phyloP scores from a whole-genome alignment of 768 basidiomycete species.

The Amanita thiersii region DNA sequence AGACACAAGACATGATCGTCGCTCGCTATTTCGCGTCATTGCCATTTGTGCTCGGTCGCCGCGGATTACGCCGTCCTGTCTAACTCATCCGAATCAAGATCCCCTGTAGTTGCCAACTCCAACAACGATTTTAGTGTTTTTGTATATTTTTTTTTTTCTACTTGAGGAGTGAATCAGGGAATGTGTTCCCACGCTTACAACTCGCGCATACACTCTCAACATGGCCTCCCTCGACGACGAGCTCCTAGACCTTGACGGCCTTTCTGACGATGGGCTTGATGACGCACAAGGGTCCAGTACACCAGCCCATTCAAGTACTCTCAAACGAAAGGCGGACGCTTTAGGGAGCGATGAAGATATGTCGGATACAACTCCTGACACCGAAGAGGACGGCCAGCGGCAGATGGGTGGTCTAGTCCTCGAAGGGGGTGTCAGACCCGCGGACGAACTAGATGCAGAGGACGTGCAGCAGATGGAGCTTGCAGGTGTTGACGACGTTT shows the following conservation, averaged over 20 bases:
- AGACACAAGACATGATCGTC: too few relatives aligned
- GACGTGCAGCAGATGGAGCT: conserved; percentile 95
- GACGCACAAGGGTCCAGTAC: conserved; percentile 28
- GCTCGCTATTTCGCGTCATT: too few relatives aligned
- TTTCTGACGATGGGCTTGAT: conserved; percentile 61
- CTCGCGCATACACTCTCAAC: conserved; percentile 3
- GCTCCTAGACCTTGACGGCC: conserved; percentile 83
- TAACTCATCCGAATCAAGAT: too few relatives aligned
- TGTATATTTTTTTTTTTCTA: too few relatives aligned
- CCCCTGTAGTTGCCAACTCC: too few relatives aligned
- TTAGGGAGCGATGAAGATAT: conserved; percentile 43
- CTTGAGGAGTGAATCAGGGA: not conserved
- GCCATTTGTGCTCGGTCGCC: too few relatives aligned
- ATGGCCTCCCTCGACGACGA: conserved; percentile 90
- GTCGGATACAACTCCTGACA: conserved; percentile 46
- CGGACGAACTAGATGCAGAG: conserved; percentile 92
- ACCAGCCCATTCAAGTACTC: conserved; percentile 18
- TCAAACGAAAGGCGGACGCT: conserved; percentile 58
- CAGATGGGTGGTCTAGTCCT: conserved; percentile 56
- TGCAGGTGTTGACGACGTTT: conserved; percentile 74
- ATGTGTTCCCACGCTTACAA: conserved; percentile 5
- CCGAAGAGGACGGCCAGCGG: conserved; percentile 33
- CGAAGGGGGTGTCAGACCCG: conserved; percentile 84
- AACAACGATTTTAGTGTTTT: too few relatives aligned
- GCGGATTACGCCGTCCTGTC: too few relatives aligned